Evolutionary conservation across 352 stramenopile genomes (phyloP), one percentile per base, ranked within the genome.

Genomic region (Aphanomyces invadans): DNA sequence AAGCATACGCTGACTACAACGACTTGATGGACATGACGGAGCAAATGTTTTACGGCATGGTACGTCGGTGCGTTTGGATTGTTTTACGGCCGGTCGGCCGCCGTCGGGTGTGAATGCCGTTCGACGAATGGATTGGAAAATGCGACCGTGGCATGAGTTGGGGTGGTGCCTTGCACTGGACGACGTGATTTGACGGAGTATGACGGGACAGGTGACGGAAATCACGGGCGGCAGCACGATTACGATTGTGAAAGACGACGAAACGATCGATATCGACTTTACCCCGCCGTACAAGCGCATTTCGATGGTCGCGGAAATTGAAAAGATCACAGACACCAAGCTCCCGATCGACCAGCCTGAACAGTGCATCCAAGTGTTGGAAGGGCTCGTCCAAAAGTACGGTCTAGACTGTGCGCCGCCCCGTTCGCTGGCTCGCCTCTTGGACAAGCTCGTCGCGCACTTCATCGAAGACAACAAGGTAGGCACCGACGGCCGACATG

Each of bases 1-100:
- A 98, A 85, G 95, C 95, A 1, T 99, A 99, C 77, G 94, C 95
- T 0, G 96, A 99, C 82, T 99, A 99, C 81, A 84, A 98, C 70
- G 93, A 98, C 74, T 90, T 99, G 81, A 99, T 99, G 90, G 83
- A 68, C n/a, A 78, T 98, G 73, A 98, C 96, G 7, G 94, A 98
- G 74, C 78, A 96, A 69, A 76, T 98, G 25, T 88, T 98, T 54
- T 97, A 87, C 26, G 77, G 81, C 73, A 92, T 90, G 78, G 36
- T 42, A 42, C 36, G 36, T 42, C n/a, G n/a, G n/a, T n/a, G n/a
- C n/a, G n/a, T n/a, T n/a, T n/a, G n/a, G n/a, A n/a, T n/a, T n/a
- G n/a, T n/a, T n/a, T n/a, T n/a, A n/a, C n/a, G n/a, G n/a, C n/a
- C n/a, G n/a, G n/a, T n/a, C n/a, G n/a, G n/a, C n/a, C n/a, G n/a